These are phyloP conservation scores for Allomyces macrogynus DNA, from an alignment of 192 early-diverging fungal genomes.

Conservation along the genomic window DNA sequence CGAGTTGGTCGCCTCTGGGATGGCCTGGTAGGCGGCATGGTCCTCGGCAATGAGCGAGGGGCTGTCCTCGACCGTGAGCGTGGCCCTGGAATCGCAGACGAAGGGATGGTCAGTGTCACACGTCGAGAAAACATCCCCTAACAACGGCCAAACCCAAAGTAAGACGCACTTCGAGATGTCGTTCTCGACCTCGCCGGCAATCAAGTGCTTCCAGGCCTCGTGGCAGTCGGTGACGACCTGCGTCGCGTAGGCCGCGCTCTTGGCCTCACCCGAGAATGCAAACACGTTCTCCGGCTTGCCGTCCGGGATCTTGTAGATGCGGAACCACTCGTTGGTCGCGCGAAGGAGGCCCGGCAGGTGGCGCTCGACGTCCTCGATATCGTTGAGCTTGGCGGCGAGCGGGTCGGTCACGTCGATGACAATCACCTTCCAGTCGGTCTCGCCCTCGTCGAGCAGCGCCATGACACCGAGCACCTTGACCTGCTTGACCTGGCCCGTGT, in stretches of 20 bases:
- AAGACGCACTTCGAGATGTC: slow-evolving; percentile 37
- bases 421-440: slow-evolving; percentile 99
- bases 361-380: slow-evolving; percentile 97
- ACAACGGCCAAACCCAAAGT: neutral
- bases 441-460: slow-evolving; percentile 96
- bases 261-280: slow-evolving; percentile 80
- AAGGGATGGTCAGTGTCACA: too few species aligned
- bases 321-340: slow-evolving; percentile 99
- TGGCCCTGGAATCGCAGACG: slow-evolving; percentile 25
- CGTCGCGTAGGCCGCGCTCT: slow-evolving; percentile 65
- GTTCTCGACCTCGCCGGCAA: slow-evolving; percentile 38
- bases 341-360: slow-evolving; percentile 87
- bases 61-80: slow-evolving; percentile 45
- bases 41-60: slow-evolving; percentile 44
- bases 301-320: slow-evolving; percentile 99
- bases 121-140: too few species aligned
- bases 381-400: slow-evolving; percentile 85
- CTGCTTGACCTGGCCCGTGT: slow-evolving; percentile 92
- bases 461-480: slow-evolving; percentile 97
- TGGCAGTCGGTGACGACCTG: slow-evolving; percentile 80
- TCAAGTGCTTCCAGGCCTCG: slow-evolving; percentile 79
- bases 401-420: slow-evolving; percentile 96
- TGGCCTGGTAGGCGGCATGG: slow-evolving; percentile 29
- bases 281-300: slow-evolving; percentile 99
- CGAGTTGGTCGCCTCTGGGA: slow-evolving; percentile 23